These are phyloP conservation scores for Chlorokybus atmophyticus DNA, from an alignment of 139 green algal genomes.

Conservation along the genomic window DNA sequence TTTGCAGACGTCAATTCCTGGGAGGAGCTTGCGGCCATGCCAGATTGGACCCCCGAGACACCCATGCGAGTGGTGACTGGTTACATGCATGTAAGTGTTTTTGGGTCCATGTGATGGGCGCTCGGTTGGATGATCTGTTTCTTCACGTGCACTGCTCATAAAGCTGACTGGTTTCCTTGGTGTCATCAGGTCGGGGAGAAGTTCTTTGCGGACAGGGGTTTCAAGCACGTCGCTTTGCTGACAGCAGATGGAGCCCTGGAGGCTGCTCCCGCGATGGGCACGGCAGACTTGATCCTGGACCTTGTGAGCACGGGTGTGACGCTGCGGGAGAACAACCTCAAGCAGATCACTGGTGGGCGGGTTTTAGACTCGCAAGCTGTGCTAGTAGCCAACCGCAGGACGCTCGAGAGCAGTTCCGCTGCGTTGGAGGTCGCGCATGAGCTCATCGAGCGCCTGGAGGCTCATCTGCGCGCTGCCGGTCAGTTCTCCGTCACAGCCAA, in stretches of 20 bases:
- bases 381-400: constrained; percentile 64
- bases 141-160: no score
- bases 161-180: no score
- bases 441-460: constrained; percentile 91
- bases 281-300: constrained; percentile 94
- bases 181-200: constrained; percentile 41
- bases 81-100: constrained; percentile 29
- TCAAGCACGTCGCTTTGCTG: constrained; percentile 62
- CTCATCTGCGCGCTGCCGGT: constrained; percentile 71
- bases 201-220: constrained; percentile 74
- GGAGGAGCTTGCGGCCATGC: constrained; percentile 60
- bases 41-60: constrained; percentile 53
- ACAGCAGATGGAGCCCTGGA: constrained; percentile 69
- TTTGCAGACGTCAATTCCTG: constrained; percentile 52
- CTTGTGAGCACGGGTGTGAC: constrained; percentile 80
- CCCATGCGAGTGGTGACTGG: constrained; percentile 69
- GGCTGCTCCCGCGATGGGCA: constrained; percentile 89
- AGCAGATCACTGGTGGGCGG: constrained; percentile 54
- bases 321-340: constrained; percentile 95
- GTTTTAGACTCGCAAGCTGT: constrained; percentile 72
- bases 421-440: constrained; percentile 63
- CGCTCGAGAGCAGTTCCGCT: constrained; percentile 42
- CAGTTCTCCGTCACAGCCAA: constrained; percentile 56
- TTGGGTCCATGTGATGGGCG: neutral
- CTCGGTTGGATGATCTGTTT: no score